Conservation (phyloP, 2,329 filamentous ascomycete genomes). For the Rhynchosporium graminicola region DNA sequence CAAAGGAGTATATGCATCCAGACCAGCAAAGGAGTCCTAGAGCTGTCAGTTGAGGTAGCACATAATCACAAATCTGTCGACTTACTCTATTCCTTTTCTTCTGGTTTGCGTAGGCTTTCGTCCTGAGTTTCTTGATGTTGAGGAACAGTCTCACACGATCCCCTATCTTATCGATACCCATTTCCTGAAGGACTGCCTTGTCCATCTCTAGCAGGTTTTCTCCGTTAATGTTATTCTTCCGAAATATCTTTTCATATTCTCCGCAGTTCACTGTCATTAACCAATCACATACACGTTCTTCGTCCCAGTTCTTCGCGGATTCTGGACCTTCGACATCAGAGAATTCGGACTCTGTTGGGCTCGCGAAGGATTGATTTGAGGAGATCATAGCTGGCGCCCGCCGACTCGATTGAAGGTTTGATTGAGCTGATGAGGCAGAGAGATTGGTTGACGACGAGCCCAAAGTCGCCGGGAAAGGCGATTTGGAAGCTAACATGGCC, state of each 20-base stretch:
- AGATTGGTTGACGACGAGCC: conserved; percentile 48
- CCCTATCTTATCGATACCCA: conserved; percentile 97
- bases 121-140: conserved; percentile 80
- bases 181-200: conserved; percentile 92
- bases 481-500: conserved; percentile 79
- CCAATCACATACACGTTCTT: conserved; percentile 89
- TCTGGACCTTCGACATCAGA: conserved; percentile 78
- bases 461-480: conserved; percentile 64
- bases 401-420: conserved; percentile 54
- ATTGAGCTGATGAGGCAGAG: conserved; percentile 50
- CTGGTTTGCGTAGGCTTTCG: conserved; percentile 72
- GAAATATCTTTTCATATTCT: conserved; percentile 88
- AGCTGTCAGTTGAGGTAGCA: conserved; percentile 31
- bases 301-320: conserved; percentile 83
- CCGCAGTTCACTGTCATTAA: conserved; percentile 87
- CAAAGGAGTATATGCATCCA: conserved; percentile 67
- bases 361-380: conserved; percentile 60
- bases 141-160: conserved; percentile 90
- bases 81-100: conserved; percentile 84
- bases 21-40: conserved; percentile 79
- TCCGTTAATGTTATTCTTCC: conserved; percentile 94
- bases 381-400: conserved; percentile 52
- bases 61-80: conserved; percentile 17
- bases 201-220: conserved; percentile 97
- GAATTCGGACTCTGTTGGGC: conserved; percentile 91